Conservation (phyloP, 2,329 filamentous ascomycete genomes). For the Chaetothyriales sp. region DNA sequence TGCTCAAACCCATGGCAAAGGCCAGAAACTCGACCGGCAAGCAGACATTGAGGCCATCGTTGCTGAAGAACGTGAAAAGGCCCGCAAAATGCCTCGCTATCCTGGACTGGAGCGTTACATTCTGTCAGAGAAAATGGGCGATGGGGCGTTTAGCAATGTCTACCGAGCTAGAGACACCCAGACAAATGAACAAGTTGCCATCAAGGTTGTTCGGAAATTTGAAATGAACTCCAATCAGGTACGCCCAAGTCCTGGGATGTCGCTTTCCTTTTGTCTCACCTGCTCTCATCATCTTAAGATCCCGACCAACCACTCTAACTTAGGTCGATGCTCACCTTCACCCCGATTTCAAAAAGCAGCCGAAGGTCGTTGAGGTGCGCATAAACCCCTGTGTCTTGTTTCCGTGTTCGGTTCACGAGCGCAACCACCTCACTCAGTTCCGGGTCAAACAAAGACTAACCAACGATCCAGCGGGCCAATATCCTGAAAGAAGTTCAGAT, state of each 20-base stretch:
- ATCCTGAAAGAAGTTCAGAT: conserved; percentile 98
- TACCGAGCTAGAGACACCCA: conserved; percentile 70
- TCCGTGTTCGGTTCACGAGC: background rate
- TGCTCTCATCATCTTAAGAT: conserved; percentile 19
- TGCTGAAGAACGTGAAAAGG: conserved; percentile 77
- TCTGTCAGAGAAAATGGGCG: conserved; percentile 91
- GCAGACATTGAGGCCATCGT: conserved; percentile 70
- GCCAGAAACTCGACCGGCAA: conserved; percentile 41
- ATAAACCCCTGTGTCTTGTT: conserved; percentile 12
- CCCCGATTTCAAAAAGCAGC: conserved; percentile 88
- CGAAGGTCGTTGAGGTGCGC: conserved; percentile 95
- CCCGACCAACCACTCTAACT: conserved; percentile 36
- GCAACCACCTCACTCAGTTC: conserved; percentile 3
- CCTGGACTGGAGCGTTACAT: conserved; percentile 75
- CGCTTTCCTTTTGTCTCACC: conserved; percentile 18
- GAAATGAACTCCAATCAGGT: conserved; percentile 99
- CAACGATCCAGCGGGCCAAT: conserved; percentile 59
- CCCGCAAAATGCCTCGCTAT: conserved; percentile 71
- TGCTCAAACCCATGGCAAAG: conserved; percentile 46
- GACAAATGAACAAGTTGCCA: conserved; percentile 62
- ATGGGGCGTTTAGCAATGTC: conserved; percentile 97
- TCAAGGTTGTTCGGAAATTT: conserved; percentile 97
- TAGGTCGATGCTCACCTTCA: conserved; percentile 89
- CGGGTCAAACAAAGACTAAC: conserved; percentile 18
- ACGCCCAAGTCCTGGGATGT: conserved; percentile 32